Evolutionary conservation across 2,329 filamentous ascomycete genomes (phyloP).

Genomic region (Phialophora tarda): DNA sequence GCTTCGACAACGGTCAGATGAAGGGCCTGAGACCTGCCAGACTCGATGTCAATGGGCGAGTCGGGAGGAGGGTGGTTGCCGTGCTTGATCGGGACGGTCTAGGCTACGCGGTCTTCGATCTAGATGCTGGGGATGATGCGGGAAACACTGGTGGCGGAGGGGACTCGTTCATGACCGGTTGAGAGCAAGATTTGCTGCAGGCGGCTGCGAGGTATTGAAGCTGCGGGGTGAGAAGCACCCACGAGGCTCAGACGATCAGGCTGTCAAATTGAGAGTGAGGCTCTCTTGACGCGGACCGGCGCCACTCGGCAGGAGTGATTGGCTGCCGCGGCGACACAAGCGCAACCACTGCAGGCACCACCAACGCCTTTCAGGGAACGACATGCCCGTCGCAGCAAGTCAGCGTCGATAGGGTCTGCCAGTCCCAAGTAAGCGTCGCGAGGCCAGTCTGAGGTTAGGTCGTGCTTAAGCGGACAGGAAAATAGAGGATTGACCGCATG

Average conservation of each 20-base stretch:
- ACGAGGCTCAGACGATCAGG: conserved; percentile 20
- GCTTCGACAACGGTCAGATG: conserved; percentile 51
- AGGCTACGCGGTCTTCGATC: conserved; percentile 62
- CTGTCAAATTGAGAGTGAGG: conserved; percentile 12
- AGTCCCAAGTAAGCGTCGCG: background rate
- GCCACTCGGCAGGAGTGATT: conserved; percentile 6
- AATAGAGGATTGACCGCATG: conserved; percentile 4
- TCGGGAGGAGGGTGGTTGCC: conserved; percentile 58
- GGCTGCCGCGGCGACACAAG: background rate
- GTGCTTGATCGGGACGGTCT: conserved; percentile 61
- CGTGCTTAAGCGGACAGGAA: conserved; percentile 14
- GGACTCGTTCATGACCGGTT: conserved; percentile 33
- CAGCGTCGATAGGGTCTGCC: background rate
- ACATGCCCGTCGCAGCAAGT: conserved; percentile 4
- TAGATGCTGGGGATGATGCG: conserved; percentile 50
- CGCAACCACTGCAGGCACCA: conserved; percentile 1
- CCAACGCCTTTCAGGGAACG: background rate
- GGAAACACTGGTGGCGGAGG: conserved; percentile 42
- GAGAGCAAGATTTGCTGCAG: background rate
- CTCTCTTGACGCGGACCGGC: conserved; percentile 1
- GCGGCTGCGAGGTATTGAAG: background rate
- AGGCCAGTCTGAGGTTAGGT: background rate
- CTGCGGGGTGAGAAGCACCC: background rate
- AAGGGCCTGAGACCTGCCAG: conserved; percentile 53
- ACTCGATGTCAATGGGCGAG: conserved; percentile 62